Evolutionary conservation across 345 rosid species (phyloP).

Genomic region (Ailanthus altissimus): DNA sequence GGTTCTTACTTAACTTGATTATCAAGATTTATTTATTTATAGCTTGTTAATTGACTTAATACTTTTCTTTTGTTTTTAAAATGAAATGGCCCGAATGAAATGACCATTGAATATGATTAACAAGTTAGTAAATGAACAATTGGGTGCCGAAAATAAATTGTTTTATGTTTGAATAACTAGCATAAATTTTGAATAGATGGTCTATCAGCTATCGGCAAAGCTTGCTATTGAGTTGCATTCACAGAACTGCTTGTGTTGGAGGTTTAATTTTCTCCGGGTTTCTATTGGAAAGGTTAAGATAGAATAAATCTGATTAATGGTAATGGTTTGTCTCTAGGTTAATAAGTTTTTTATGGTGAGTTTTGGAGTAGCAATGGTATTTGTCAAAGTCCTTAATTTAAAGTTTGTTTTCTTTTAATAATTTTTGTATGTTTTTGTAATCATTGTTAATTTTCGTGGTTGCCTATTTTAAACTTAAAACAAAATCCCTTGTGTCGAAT

Average conservation of each 20-base stretch:
- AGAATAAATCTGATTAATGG: background rate
- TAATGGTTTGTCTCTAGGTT: background rate
- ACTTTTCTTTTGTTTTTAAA: background rate
- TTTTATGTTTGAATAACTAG: background rate
- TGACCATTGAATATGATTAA: background rate
- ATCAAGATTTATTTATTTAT: background rate
- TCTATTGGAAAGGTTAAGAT: background rate
- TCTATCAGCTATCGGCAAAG: background rate
- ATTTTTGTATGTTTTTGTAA: too few species aligned
- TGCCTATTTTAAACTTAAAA: too few species aligned
- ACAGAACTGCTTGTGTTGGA: background rate
- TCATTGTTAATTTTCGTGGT: too few species aligned
- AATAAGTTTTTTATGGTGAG: background rate
- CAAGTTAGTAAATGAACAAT: background rate
- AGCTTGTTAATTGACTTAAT: background rate
- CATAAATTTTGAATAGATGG: background rate
- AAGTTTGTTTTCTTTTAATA: too few species aligned
- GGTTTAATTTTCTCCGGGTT: background rate
- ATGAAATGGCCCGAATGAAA: background rate
- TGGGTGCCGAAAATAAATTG: background rate
- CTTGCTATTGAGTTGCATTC: background rate
- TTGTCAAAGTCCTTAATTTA: background rate
- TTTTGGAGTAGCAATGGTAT: background rate
- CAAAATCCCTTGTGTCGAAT: background rate
- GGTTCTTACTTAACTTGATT: slow-evolving; percentile 7